These are phyloP conservation scores for Citrus trifoliata DNA, from an alignment of 345 rosid genomes.

Conservation along the genomic window DNA sequence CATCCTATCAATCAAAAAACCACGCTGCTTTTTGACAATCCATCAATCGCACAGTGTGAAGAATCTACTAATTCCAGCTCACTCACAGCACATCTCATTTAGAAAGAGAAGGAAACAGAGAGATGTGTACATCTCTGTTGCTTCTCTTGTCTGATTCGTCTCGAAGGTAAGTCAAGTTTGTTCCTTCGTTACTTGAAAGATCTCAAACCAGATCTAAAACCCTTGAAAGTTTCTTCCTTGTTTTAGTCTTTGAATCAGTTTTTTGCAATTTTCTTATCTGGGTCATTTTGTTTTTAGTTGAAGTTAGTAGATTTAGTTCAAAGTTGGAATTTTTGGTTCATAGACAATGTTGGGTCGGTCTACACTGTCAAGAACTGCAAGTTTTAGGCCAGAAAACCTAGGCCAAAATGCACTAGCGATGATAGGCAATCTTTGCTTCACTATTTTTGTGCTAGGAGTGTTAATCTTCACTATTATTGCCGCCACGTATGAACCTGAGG, in stretches of 20 bases:
- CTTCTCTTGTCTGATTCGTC: conserved; percentile 1
- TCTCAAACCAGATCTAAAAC: conserved; percentile 32
- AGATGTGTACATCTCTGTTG: not conserved
- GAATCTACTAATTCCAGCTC: not conserved
- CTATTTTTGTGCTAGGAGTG: conserved; percentile 75
- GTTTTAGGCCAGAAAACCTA: conserved; percentile 70
- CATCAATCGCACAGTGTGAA: not conserved
- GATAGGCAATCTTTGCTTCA: conserved; percentile 84
- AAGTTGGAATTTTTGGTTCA: conserved; percentile 4
- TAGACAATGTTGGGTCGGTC: conserved; percentile 60
- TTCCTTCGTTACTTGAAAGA: conserved; percentile 7
- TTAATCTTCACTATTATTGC: conserved; percentile 88
- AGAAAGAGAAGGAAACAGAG: not conserved
- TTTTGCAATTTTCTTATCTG: conserved; percentile 20
- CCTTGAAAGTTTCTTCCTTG: not conserved
- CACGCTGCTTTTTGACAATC: not conserved
- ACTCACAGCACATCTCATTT: not conserved
- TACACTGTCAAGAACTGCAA: conserved; percentile 41
- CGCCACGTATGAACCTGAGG: conserved; percentile 88
- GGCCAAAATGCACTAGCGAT: conserved; percentile 78
- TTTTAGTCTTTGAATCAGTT: not conserved
- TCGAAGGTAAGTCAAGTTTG: conserved; percentile 8
- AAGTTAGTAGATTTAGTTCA: conserved; percentile 10
- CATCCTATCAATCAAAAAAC: not conserved
- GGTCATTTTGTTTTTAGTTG: conserved; percentile 9